Evolutionary conservation across 257 asterid species (phyloP), one percentile per base, ranked within the genome.

Genomic region (Rubia yunnanensis): DNA sequence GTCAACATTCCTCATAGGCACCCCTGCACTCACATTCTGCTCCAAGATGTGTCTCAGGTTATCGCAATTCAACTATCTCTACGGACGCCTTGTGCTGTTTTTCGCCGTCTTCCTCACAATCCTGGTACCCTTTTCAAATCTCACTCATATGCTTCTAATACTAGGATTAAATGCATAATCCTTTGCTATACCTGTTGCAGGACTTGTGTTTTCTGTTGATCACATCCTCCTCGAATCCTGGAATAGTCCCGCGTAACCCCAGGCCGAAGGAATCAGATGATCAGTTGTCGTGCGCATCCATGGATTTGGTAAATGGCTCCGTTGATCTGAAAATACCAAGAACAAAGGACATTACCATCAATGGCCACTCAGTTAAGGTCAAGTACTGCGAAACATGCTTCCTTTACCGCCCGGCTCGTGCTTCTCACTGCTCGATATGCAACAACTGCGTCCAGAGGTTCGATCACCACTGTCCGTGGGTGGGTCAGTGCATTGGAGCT

Each of bases 391-490:
- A 92, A 53, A 92, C 98, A 59, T 92, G 98, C 67, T 70, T 85
- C 73, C 69, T 92, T 17, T 92, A 89, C 74, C 95, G 96, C 55
- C 95, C 98, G 2, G 95, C 96, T 24, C 96, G 96, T 49, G 92
- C 95, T 13, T 92, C 96, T 70, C 96, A 92, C 80, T 92, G 97
- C 88, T 92, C 98, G 5, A 82, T 89, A 58, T 92, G 96, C 92
- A 92, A 92, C 77, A 92, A 87, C 72, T 92, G 99, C 27, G 96
- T 92, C 73, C 85, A 89, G 86, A 84, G 94, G 73, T 87, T 92
- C 26, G 99, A 92, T 87, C 99, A 92, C 73, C 99, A 89, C 79
- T 92, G 99, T 68, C 97, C 99, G 1, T 92, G 95, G 97, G 91
- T 89, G 52, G 97, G 96, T 58, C 99, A 92, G 82, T 89, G 99